Evolutionary conservation across 768 basidiomycete genomes (phyloP).

Genomic region (Serendipita sp.): DNA sequence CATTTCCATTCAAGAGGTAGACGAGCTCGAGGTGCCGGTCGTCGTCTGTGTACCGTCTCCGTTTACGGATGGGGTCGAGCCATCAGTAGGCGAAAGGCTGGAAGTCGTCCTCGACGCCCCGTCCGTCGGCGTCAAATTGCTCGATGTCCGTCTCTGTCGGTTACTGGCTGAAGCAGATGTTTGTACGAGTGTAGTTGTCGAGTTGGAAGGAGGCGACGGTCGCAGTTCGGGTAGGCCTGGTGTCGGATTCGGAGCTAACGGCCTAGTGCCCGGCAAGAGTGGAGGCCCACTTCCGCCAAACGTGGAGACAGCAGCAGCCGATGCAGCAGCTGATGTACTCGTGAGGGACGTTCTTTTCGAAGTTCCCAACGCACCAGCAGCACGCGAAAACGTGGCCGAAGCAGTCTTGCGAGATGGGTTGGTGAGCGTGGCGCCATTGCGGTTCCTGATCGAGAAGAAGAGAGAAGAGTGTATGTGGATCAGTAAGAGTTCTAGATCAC

Average conservation of each 20-base stretch:
- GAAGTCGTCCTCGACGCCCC: too few relatives aligned
- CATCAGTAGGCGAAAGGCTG: too few relatives aligned
- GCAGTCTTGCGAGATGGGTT: not conserved
- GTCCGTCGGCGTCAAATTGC: not conserved
- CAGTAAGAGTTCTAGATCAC: not conserved
- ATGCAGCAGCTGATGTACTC: not conserved
- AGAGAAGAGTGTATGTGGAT: not conserved
- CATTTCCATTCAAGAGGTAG: too few relatives aligned
- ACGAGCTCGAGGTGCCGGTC: too few relatives aligned
- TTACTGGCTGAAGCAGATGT: not conserved
- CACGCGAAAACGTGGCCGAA: not conserved
- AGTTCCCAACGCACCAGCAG: not conserved
- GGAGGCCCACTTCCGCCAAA: not conserved
- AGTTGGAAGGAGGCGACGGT: not conserved
- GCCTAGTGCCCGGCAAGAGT: not conserved
- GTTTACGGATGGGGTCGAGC: too few relatives aligned
- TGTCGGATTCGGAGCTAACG: not conserved
- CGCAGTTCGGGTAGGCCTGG: not conserved
- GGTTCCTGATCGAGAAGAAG: not conserved
- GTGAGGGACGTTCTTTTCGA: not conserved
- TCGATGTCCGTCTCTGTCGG: not conserved
- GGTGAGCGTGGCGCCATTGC: not conserved
- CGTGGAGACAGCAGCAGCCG: not conserved
- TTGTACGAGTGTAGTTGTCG: not conserved
- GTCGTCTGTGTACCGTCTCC: too few relatives aligned